Evolutionary conservation across 805 yeast species (phyloP).

Genomic region (Kodamaea hsintzibuensis): DNA sequence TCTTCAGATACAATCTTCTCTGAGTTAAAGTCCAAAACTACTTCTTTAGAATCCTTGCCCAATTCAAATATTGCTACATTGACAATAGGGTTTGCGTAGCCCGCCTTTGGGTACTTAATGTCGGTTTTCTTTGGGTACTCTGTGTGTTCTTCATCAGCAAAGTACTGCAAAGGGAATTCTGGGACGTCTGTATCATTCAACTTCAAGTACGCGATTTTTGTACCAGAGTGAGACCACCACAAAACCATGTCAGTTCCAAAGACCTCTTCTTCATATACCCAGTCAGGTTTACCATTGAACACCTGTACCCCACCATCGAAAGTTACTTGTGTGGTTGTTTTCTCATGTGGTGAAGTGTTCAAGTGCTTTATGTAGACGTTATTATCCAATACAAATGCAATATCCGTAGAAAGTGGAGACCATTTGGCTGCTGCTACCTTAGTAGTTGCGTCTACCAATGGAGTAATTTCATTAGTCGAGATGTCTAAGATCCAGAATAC

Average conservation of each 20-base stretch:
- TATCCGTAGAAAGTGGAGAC: constrained; percentile 58
- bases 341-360: constrained; percentile 3
- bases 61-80: constrained; percentile 47
- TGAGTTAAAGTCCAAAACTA: constrained; percentile 19
- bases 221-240: constrained; percentile 75
- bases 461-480: constrained; percentile 8
- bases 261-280: constrained; percentile 87
- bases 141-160: constrained; percentile 34
- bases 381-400: constrained; percentile 58
- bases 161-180: constrained; percentile 52
- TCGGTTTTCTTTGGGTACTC: constrained; percentile 49
- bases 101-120: constrained; percentile 75
- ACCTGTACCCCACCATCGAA: constrained; percentile 53
- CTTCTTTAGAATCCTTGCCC: constrained; percentile 15
- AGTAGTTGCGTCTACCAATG: constrained; percentile 13
- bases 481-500: constrained; percentile 45
- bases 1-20: constrained; percentile 35
- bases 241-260: constrained; percentile 55
- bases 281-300: constrained; percentile 72
- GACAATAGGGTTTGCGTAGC: constrained; percentile 58
- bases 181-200: constrained; percentile 63
- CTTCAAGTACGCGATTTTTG: constrained; percentile 52
- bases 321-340: constrained; percentile 36
- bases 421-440: constrained; percentile 56
- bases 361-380: constrained; percentile 54